Conservation (phyloP, 257 asterid genomes). For the Rauvolfia tetraphylla region DNA sequence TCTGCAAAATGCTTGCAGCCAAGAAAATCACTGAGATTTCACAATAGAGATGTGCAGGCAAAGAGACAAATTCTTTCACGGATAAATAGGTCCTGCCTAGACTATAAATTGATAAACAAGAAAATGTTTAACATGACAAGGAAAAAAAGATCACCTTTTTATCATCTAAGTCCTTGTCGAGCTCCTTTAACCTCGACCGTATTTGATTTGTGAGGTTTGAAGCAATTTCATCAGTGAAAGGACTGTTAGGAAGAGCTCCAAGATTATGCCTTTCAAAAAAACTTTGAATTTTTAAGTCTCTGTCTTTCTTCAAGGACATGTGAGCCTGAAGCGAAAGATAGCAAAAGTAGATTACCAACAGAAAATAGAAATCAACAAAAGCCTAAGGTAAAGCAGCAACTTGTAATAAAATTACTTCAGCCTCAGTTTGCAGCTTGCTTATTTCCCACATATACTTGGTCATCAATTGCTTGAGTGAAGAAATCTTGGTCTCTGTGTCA, state of each 20-base stretch:
- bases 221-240: conserved; percentile 71
- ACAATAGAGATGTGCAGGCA: neutral
- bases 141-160: conserved; percentile 57
- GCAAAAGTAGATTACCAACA: conserved; percentile 20
- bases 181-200: conserved; percentile 48
- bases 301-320: conserved; percentile 59
- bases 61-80: neutral
- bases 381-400: conserved; percentile 19
- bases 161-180: conserved; percentile 57
- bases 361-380: conserved; percentile 15
- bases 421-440: conserved; percentile 70
- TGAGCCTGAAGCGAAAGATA: conserved; percentile 49
- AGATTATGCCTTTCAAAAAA: conserved; percentile 63
- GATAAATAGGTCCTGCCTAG: neutral
- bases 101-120: neutral
- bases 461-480: conserved; percentile 33
- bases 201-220: conserved; percentile 58
- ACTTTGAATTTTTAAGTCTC: conserved; percentile 50
- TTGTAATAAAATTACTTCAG: conserved; percentile 46
- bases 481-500: conserved; percentile 52
- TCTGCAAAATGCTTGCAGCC: neutral
- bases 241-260: conserved; percentile 60
- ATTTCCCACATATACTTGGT: conserved; percentile 43
- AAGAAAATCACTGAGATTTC: neutral
- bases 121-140: conserved; percentile 13